Base-by-base conservation (phyloP, 495 filamentous ascomycete genomes). In the Trichoderma orchidacearum region DNA sequence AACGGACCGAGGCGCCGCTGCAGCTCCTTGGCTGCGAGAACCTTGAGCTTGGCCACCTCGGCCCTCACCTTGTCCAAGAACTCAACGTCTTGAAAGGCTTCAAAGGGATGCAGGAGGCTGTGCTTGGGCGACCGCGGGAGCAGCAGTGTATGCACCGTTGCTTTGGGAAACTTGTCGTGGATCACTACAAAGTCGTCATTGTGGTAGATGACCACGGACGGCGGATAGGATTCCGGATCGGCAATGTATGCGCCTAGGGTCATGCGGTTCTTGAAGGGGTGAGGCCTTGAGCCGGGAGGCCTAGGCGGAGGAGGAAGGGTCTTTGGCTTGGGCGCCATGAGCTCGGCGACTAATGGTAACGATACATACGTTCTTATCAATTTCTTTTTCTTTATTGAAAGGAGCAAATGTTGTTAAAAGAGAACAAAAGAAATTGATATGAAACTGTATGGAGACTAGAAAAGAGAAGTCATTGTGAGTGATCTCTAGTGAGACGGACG, bases 161-260 rank as follows among this genome's bases (percentile, higher is more conserved):
- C 81, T 68, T 97, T 96, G 4, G 92, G 90, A 65, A 81, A 98
- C 52, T 79, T 67, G 68, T 98, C 93, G 38, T 85, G 73, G 70
- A 96, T 89, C 15, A 80, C 80, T 38, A 96, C 91, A 58, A 86
- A 94, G 58, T 84, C 69, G 6, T 74, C 69, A 61, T 83, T 81
- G 68, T 86, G 71, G 65, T 81, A 85, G 51, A 96, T 76, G 1
- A 96, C 85, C 0, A 74, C 68, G 35, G 64, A 68, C 1, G 78
- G 38, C 0, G 85, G 81, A 62, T 81, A 88, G 2, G 78, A 70
- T 15, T 79, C 73, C 0, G 90, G 89, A 53, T 82, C 69, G n/a
- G 72, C 60, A 56, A 85, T 85, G 73, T 95, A 95, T 7, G 74
- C 76, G 51, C 80, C 80, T 2, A 97, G 80, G 7, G 73, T 85